phyloP scores from a whole-genome alignment of 164 flowering plant genomes.

The Aristolochia contorta region DNA sequence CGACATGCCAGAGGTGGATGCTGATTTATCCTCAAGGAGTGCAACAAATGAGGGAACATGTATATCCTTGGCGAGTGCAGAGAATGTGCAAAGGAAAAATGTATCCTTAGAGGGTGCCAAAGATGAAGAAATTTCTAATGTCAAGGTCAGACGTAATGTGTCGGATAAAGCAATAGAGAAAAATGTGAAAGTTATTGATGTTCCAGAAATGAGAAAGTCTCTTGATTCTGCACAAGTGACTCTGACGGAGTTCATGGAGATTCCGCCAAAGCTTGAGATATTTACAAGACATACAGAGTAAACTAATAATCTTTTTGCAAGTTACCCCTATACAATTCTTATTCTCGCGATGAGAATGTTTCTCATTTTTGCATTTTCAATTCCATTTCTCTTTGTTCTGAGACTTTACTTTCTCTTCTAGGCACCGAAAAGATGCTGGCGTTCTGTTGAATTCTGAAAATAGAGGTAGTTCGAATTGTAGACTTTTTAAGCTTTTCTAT shows the following conservation, averaged over 20 bases:
- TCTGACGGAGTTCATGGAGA: slow-evolving; percentile 15
- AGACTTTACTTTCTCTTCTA: neutral
- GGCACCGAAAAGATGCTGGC: slow-evolving; percentile 7
- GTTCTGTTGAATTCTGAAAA: slow-evolving; percentile 8
- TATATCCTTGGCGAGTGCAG: no score
- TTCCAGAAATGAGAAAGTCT: slow-evolving; percentile 7
- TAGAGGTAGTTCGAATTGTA: slow-evolving; percentile 12
- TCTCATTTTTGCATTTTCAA: no score
- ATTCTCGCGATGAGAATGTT: neutral
- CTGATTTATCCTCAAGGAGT: slow-evolving; percentile 14
- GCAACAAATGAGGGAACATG: neutral
- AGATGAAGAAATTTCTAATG: no score
- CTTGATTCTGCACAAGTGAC: slow-evolving; percentile 22
- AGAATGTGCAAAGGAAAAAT: no score
- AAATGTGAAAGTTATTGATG: slow-evolving; percentile 8
- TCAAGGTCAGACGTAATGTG: slow-evolving; percentile 11
- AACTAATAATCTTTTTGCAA: neutral
- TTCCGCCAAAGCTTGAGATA: slow-evolving; percentile 11
- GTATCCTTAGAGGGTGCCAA: no score
- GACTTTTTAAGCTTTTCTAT: neutral
- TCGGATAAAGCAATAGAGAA: slow-evolving; percentile 14
- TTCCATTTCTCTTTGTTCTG: neutral
- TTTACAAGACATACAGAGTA: slow-evolving; percentile 4
- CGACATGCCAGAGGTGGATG: slow-evolving; percentile 15
- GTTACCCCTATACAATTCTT: neutral